Evolutionary conservation across 345 rosid genomes (phyloP).

Genomic region (Citrus mangshanensis): DNA sequence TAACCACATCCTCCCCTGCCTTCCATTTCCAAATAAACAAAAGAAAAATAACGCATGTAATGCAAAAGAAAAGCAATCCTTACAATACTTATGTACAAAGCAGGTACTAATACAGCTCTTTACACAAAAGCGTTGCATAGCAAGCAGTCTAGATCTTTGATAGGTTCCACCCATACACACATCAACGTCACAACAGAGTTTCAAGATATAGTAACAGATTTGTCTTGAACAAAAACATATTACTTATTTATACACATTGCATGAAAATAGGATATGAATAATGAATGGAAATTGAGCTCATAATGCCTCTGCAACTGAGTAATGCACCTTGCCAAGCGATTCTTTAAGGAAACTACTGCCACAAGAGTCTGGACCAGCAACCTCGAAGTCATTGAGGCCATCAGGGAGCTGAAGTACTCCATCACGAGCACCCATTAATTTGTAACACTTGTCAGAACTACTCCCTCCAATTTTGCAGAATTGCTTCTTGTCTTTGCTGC

Average conservation of each 20-base stretch:
- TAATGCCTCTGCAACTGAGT: conserved; percentile 53
- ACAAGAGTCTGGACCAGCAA: conserved; percentile 50
- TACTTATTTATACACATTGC: conserved; percentile 40
- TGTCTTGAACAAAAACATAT: not conserved
- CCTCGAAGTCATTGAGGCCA: conserved; percentile 23
- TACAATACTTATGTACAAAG: not conserved
- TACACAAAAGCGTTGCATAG: not conserved
- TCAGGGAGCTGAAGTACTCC: conserved; percentile 15
- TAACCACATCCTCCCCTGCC: too few species aligned
- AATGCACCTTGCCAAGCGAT: conserved; percentile 39
- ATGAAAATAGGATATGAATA: not conserved
- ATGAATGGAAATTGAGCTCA: conserved; percentile 21
- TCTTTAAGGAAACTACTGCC: conserved; percentile 57
- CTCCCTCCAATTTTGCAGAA: conserved; percentile 37
- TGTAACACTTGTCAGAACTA: conserved; percentile 25
- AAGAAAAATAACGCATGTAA: too few species aligned
- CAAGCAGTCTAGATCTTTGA: not conserved
- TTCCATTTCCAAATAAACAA: too few species aligned
- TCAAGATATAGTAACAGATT: not conserved
- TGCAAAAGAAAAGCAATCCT: too few species aligned
- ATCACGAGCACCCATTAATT: conserved; percentile 20
- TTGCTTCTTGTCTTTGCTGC: conserved; percentile 63
- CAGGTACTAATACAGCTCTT: not conserved
- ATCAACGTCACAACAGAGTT: not conserved
- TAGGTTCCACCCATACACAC: not conserved